Conservation (phyloP, 495 filamentous ascomycete species). For the Cetradonia linearis region DNA sequence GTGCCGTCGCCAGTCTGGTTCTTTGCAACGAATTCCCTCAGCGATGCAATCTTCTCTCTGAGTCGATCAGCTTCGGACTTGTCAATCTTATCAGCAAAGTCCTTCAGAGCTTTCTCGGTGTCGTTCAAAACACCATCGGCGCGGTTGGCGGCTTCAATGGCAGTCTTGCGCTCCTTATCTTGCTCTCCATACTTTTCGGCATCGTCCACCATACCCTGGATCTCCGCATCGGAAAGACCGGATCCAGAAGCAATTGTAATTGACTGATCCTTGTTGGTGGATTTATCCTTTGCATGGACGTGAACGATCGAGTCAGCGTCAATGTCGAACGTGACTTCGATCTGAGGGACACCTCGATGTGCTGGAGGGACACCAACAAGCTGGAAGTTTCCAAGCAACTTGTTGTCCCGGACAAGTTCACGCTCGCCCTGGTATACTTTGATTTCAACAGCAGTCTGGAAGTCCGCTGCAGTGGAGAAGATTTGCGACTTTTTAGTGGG, state of each 20-base stretch:
- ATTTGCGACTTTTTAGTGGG: slow-evolving; percentile 99
- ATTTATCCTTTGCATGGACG: slow-evolving; percentile 98
- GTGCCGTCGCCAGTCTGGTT: slow-evolving; percentile 84
- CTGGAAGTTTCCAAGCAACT: slow-evolving; percentile 99
- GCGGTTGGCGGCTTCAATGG: slow-evolving; percentile 92
- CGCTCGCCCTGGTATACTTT: slow-evolving; percentile 99
- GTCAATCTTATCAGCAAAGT: slow-evolving; percentile 90
- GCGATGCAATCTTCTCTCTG: slow-evolving; percentile 80
- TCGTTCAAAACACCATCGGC: slow-evolving; percentile 94
- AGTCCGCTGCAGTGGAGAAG: slow-evolving; percentile 97
- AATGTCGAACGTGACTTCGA: slow-evolving; percentile 99
- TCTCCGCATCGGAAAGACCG: slow-evolving; percentile 90
- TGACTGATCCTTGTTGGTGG: slow-evolving; percentile 98
- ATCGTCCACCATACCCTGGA: slow-evolving; percentile 92
- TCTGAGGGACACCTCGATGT: slow-evolving; percentile 93
- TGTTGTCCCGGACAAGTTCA: slow-evolving; percentile 99
- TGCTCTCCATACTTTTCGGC: slow-evolving; percentile 91
- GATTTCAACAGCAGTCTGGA: slow-evolving; percentile 99
- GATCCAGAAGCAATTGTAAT: slow-evolving; percentile 98
- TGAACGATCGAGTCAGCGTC: slow-evolving; percentile 98
- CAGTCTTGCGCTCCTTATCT: slow-evolving; percentile 94
- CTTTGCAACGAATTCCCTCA: slow-evolving; percentile 88
- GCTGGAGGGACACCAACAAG: slow-evolving; percentile 95
- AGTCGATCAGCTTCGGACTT: slow-evolving; percentile 89
- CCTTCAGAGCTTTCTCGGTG: slow-evolving; percentile 96